Conservation (phyloP, 2,329 filamentous ascomycete species). For the Neopestalotiopsis sp. region DNA sequence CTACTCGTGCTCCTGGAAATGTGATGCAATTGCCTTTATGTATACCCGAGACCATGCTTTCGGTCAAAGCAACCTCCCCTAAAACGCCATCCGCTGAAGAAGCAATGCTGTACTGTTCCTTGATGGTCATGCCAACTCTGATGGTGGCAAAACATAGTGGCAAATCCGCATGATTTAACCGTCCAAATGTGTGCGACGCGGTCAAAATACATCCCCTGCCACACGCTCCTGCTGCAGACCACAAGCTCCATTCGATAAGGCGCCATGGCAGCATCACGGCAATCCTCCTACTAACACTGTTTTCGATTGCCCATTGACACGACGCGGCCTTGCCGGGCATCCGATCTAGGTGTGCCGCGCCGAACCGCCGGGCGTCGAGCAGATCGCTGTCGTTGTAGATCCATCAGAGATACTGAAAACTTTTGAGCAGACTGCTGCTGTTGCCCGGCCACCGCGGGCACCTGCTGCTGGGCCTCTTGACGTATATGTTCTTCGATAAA, state of each 20-base stretch:
- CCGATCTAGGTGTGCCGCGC: background rate
- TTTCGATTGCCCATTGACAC: background rate
- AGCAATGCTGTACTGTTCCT: background rate
- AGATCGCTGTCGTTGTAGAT: background rate
- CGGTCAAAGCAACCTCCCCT: background rate
- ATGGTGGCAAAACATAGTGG: background rate
- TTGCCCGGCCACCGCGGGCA: background rate
- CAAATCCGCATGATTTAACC: background rate
- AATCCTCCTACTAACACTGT: background rate
- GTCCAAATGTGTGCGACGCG: background rate
- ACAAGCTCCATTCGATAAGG: background rate
- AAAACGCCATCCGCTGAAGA: conserved; percentile 2
- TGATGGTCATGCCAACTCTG: background rate
- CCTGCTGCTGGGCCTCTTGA: conserved; percentile 3
- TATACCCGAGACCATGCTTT: background rate
- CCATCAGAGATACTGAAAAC: background rate
- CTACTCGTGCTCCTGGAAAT: background rate
- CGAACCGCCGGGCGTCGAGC: background rate
- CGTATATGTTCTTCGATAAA: conserved; percentile 10
- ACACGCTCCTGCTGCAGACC: background rate
- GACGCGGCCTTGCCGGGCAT: background rate
- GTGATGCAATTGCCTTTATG: background rate
- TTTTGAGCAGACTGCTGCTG: background rate
- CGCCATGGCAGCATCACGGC: background rate
- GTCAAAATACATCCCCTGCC: background rate